These are phyloP conservation scores for Fusarium sp. DNA, from an alignment of 2,329 filamentous ascomycete genomes.

Conservation along the genomic window DNA sequence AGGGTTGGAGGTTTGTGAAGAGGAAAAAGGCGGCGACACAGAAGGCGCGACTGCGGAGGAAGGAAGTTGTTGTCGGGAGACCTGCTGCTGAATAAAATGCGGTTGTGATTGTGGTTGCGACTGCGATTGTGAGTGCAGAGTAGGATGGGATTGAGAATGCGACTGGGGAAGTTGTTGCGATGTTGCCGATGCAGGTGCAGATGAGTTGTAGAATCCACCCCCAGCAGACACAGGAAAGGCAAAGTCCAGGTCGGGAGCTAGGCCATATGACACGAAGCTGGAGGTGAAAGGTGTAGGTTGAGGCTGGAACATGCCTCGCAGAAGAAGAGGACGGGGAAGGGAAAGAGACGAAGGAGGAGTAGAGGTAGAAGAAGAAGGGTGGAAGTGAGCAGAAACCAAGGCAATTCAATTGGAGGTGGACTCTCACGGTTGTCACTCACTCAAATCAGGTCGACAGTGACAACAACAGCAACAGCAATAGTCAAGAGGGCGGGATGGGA, in stretches of 20 bases:
- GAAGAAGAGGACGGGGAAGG: slow-evolving; percentile 20
- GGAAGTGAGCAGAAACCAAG: slow-evolving; percentile 20
- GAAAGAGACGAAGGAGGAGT: slow-evolving; percentile 17
- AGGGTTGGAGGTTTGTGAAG: slow-evolving; percentile 36
- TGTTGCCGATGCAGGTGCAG: neutral
- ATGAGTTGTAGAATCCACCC: slow-evolving; percentile 37
- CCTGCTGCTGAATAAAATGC: slow-evolving; percentile 31
- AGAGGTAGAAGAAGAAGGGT: slow-evolving; percentile 15
- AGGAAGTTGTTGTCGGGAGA: slow-evolving; percentile 33
- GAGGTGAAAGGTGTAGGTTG: slow-evolving; percentile 63
- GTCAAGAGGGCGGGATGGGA: neutral
- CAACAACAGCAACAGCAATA: neutral
- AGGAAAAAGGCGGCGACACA: slow-evolving; percentile 35
- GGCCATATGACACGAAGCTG: slow-evolving; percentile 57
- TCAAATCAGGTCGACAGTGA: neutral
- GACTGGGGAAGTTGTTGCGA: slow-evolving; percentile 15
- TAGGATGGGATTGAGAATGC: slow-evolving; percentile 32
- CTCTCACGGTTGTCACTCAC: slow-evolving; percentile 4
- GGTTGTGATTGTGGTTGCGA: slow-evolving; percentile 23
- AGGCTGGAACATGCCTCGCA: slow-evolving; percentile 66
- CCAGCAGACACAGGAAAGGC: slow-evolving; percentile 44
- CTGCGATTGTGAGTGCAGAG: slow-evolving; percentile 17
- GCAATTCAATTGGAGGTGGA: slow-evolving; percentile 20
- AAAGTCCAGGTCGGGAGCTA: slow-evolving; percentile 51
- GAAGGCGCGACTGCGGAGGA: slow-evolving; percentile 29